phyloP scores from a whole-genome alignment of 108 stramenopile genomes.

The Pseudonitzschia pungens region DNA sequence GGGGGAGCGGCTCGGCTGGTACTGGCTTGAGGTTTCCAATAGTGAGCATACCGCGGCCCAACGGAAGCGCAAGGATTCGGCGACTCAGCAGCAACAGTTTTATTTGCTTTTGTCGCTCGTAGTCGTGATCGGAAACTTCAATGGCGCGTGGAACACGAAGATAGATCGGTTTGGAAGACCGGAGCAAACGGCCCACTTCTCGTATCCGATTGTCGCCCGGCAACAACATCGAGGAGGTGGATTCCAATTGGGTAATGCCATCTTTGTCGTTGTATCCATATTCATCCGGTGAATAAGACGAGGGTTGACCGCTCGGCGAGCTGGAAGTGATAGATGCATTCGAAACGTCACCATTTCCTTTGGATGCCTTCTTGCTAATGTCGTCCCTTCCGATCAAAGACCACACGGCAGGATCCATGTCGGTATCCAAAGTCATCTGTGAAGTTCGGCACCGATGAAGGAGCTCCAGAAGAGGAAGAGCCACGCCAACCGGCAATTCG shows the following conservation, averaged over 20 bases:
- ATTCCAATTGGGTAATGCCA: conserved; percentile 74
- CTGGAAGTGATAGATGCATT: not conserved
- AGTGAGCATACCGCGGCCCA: conserved; percentile 97
- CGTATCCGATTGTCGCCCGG: conserved; percentile 86
- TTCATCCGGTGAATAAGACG: conserved; percentile 5
- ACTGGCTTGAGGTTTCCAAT: conserved; percentile 81
- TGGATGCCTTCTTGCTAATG: conserved; percentile 43
- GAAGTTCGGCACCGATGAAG: conserved; percentile 53
- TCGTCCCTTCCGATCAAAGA: conserved; percentile 81
- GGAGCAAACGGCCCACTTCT: conserved; percentile 87
- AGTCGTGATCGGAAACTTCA: conserved; percentile 90
- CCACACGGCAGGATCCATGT: conserved; percentile 46
- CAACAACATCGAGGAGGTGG: conserved; percentile 83
- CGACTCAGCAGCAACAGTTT: conserved; percentile 81
- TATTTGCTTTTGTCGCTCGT: conserved; percentile 82
- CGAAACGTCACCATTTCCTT: not conserved
- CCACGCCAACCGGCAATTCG: conserved; percentile 59
- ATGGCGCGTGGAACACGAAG: conserved; percentile 77
- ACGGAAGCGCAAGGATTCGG: conserved; percentile 81
- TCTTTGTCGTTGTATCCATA: conserved; percentile 64
- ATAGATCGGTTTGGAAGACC: conserved; percentile 84
- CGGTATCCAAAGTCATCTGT: not conserved
- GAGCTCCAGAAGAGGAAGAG: conserved; percentile 69
- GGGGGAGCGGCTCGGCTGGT: conserved; percentile 83
- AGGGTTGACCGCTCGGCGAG: not conserved